Evolutionary conservation across 2,329 filamentous ascomycete species (phyloP).

Genomic region (Cladobotryum mycophilum): DNA sequence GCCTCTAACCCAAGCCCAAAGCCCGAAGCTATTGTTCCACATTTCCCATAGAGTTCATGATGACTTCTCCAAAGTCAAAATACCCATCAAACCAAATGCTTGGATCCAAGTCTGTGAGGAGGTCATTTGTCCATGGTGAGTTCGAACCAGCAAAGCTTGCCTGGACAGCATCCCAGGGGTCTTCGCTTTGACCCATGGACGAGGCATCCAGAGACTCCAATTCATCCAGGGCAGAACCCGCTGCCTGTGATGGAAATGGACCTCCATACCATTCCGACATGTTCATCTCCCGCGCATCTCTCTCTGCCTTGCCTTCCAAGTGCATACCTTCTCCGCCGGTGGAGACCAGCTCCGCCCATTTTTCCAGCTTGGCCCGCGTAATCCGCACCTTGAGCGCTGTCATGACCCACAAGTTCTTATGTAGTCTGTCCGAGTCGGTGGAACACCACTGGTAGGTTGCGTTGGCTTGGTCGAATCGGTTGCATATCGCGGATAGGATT

Average conservation of each 20-base stretch:
- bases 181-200: background rate
- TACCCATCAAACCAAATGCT: constrained; percentile 31
- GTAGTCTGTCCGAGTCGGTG: constrained; percentile 27
- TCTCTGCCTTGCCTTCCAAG: constrained; percentile 10
- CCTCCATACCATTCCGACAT: constrained; percentile 13
- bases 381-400: constrained; percentile 42
- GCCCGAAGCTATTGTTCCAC: constrained; percentile 15
- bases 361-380: constrained; percentile 39
- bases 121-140: constrained; percentile 25
- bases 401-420: constrained; percentile 44
- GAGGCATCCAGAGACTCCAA: constrained; percentile 1
- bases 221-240: constrained; percentile 2
- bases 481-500: constrained; percentile 35
- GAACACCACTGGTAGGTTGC: constrained; percentile 27
- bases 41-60: constrained; percentile 26
- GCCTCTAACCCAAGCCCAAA: background rate
- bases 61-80: constrained; percentile 27
- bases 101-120: constrained; percentile 28
- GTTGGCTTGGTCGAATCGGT: constrained; percentile 39
- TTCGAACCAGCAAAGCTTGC: constrained; percentile 6
- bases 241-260: constrained; percentile 1
- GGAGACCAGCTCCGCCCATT: constrained; percentile 41
- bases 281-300: background rate
- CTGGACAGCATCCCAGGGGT: no score
- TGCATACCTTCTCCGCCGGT: constrained; percentile 25